Conservation (phyloP, 305 asterid genomes). For the Solanum hybrid region DNA sequence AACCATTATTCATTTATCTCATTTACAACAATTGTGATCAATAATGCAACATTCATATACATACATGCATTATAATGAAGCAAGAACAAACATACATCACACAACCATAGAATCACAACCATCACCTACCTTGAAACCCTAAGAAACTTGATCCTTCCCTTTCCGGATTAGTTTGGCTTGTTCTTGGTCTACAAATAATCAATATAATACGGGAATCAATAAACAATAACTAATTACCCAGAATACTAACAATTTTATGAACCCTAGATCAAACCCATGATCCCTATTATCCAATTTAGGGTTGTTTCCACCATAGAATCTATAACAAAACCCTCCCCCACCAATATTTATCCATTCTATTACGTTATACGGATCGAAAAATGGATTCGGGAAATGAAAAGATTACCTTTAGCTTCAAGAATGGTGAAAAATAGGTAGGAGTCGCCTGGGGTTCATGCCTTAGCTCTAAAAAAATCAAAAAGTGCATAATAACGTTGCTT, state of each 20-base stretch:
- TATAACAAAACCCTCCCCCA: not conserved
- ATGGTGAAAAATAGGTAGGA: not conserved
- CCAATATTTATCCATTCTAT: not conserved
- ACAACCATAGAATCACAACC: not conserved
- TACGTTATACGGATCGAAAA: not conserved
- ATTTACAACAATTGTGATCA: not conserved
- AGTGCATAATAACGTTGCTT: not conserved
- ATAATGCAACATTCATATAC: not conserved
- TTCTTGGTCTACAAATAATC: not conserved
- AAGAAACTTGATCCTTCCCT: not conserved
- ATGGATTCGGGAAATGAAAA: not conserved
- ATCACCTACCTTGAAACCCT: not conserved
- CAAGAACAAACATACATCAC: not conserved
- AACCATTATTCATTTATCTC: not conserved
- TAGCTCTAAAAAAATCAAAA: not conserved
- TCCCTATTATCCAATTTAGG: not conserved
- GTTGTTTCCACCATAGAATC: not conserved
- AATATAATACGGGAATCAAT: not conserved
- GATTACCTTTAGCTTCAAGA: not conserved
- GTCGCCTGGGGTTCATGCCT: not conserved
- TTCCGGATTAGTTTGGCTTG: too few species aligned
- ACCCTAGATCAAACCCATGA: not conserved
- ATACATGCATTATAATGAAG: not conserved
- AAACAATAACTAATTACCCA: not conserved
- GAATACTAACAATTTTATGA: not conserved